Conservation (phyloP, 2,329 filamentous ascomycete genomes). For the Calonectria crousiana region DNA sequence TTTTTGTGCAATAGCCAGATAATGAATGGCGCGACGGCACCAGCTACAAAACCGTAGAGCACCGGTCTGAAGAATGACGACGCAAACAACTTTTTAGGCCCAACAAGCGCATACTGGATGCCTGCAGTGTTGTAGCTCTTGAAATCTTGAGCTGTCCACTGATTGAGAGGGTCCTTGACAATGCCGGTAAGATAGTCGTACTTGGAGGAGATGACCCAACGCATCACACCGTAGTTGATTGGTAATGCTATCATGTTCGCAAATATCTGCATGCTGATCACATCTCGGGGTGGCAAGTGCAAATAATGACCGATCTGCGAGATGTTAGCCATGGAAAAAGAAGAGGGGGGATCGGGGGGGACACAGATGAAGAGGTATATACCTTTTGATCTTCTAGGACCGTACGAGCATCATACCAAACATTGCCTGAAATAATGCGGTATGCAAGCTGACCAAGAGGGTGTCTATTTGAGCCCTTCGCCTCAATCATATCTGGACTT, state of each 20-base stretch:
- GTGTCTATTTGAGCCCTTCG: slow-evolving; percentile 63
- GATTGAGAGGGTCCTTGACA: slow-evolving; percentile 65
- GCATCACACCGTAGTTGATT: slow-evolving; percentile 71
- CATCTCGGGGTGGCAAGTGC: slow-evolving; percentile 68
- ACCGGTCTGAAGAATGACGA: slow-evolving; percentile 60
- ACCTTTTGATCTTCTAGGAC: slow-evolving; percentile 71
- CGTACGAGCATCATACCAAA: slow-evolving; percentile 70
- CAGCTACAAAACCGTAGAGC: slow-evolving; percentile 66
- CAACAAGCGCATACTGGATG: slow-evolving; percentile 71
- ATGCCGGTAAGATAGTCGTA: slow-evolving; percentile 65
- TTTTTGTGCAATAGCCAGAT: slow-evolving; percentile 64
- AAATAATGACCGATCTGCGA: slow-evolving; percentile 70
- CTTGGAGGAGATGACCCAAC: slow-evolving; percentile 70
- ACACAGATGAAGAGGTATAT: too few species aligned
- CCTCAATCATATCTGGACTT: slow-evolving; percentile 63
- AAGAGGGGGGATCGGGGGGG: too few species aligned
- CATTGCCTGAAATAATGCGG: slow-evolving; percentile 70
- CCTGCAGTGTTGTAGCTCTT: slow-evolving; percentile 65
- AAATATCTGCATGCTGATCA: slow-evolving; percentile 73
- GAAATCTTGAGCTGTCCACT: slow-evolving; percentile 71
- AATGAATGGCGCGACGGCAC: slow-evolving; percentile 57
- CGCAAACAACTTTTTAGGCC: slow-evolving; percentile 57
- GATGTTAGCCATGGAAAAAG: background rate
- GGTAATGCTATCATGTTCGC: slow-evolving; percentile 70
- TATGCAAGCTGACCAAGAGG: slow-evolving; percentile 70